Evolutionary conservation across 108 stramenopile species (phyloP), one percentile per base, ranked within the genome.

Genomic region (Discostella pseudostelligera): DNA sequence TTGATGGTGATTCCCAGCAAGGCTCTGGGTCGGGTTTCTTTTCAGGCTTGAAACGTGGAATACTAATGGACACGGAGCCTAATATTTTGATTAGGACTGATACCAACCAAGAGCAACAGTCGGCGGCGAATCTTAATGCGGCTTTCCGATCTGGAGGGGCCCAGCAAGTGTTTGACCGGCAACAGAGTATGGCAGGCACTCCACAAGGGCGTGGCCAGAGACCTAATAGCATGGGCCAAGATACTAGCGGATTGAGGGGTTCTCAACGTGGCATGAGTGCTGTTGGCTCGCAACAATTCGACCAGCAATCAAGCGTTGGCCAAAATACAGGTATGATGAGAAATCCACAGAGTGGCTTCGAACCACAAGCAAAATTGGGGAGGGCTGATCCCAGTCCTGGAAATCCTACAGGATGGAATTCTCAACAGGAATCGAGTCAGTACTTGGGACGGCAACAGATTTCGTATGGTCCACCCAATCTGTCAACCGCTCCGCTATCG

Each of bases 31-130:
- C 39, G 32, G 59, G 42, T 42, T 59, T 59, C 39, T 32, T 42
- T 14, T 42, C 59, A 42, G 59, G 59, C 12, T 22, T 59, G 40
- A 59, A 20, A 14, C 59, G 59, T 42, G 59, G 59, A 12, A 45
- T 42, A 16, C 0, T 43, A 20, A 26, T 59, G 59, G 59, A 59
- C 17, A 36, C 59, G 7, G 25, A 39, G 17, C 59, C 59, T 39
- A 36, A 45, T n/a, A 19, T 24, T 17, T 26, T 59, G 36, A 13
- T 11, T 1, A 14, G 12, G 40, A 21, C 59, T 4, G 8, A 1
- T 4, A 40, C 1, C 1, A 19, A 59, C 59, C 1, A 59, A 32
- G 16, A 24, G 1, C 11, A 29, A 3, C 8, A 4, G 19, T 28
- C 42, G 12, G 26, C 10, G 59, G 14, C 17, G 39, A 6, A 12